Base-by-base conservation (phyloP, 1,284 basidiomycete genomes). In the Tilletia caries region DNA sequence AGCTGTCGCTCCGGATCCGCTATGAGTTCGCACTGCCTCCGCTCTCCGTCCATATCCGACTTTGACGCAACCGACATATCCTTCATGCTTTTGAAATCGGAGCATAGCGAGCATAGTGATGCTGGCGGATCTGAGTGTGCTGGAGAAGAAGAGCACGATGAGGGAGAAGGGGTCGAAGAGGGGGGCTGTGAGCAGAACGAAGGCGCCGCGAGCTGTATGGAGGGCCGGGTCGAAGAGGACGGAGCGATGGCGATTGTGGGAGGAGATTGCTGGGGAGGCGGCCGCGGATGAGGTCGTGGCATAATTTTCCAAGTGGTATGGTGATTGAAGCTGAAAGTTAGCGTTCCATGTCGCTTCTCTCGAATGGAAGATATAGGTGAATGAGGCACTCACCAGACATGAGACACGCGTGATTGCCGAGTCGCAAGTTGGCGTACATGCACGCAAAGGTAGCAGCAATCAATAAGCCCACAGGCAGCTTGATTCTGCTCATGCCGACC, bases 141-240 rank as follows among this genome's bases (percentile, higher is more conserved):
- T 68, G 25, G 72, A 67, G 72, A 83, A 83, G 71, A 83, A 83
- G 6, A 83, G 71, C 23, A 82, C 76, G 27, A 78, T 79, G 65
- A 78, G 66, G 25, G 76, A 75, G 70, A 82, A 83, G 10, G 82
- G 82, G 64, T 83, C 82, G 6, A 76, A 72, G 48, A 83, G 64
- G 27, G 81, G 68, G 29, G 25, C 68, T 65, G 20, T 73, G 67
- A 64, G 77, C 33, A 15, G 76, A 70, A 20, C 73, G 68, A 13
- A 70, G 67, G 20, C 76, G 72, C 66, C 78, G 12, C 29, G 75
- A 15, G 74, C 71, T 10, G 75, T 68, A 3, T 76, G 73, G 25
- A 73, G 71, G 2, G 74, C 75, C 0, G 77, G 72, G 50, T 77
- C 73, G 66, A 76, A 75, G 34, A 78, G 66, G 18, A 78, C 75